Conservation (phyloP, 2,329 filamentous ascomycete species). For the Amphichorda felina region DNA sequence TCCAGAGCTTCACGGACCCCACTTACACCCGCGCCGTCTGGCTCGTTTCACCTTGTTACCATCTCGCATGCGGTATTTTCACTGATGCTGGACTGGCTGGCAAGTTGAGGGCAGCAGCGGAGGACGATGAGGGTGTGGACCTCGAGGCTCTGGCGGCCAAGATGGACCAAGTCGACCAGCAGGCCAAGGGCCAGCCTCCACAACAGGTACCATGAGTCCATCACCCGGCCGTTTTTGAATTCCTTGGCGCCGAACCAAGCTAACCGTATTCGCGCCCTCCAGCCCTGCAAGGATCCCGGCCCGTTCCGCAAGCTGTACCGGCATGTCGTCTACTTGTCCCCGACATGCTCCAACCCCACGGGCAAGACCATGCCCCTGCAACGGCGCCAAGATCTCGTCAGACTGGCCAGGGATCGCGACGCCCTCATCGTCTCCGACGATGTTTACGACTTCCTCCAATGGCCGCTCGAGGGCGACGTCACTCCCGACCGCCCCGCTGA, state of each 20-base stretch:
- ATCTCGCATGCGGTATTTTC: constrained; percentile 49
- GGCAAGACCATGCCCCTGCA: constrained; percentile 49
- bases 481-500: no score
- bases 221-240: no score
- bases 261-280: no score
- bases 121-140: constrained; percentile 30
- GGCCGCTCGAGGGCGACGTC: constrained; percentile 26
- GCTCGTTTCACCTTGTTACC: constrained; percentile 52
- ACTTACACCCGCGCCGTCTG: constrained; percentile 47
- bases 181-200: constrained; percentile 26
- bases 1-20: constrained; percentile 41
- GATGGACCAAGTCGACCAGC: no score
- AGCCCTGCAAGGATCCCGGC: no score
- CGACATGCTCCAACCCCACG: constrained; percentile 60
- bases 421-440: constrained; percentile 57
- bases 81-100: constrained; percentile 46
- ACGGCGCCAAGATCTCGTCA: constrained; percentile 44
- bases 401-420: constrained; percentile 50
- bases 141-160: no score
- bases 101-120: constrained; percentile 43
- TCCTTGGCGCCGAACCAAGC: no score
- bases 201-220: constrained; percentile 35
- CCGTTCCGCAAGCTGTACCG: constrained; percentile 47
- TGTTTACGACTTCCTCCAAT: constrained; percentile 60
- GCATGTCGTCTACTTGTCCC: constrained; percentile 56